Base-by-base conservation (phyloP, 192 early-diverging fungal species). In the Entomortierella chlamydospora region DNA sequence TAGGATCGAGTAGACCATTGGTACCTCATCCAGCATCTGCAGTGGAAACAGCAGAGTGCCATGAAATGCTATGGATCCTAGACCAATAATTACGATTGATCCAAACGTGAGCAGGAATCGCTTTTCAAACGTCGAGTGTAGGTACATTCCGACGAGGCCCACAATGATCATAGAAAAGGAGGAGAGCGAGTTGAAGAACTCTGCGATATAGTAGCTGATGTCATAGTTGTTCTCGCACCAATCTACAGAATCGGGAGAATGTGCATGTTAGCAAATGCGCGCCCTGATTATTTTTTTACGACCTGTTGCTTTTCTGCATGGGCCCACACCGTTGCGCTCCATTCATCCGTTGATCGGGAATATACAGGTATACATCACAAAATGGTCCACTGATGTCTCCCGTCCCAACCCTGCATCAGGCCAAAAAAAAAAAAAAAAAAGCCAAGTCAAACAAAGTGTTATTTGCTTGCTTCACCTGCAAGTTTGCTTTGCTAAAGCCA, bases 151-250 rank as follows among this genome's bases (percentile, higher is more conserved):
- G 17, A 50, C 52, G 18, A 85, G 47, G 10, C 85, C 83, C 1
- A 71, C 73, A 18, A 70, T n/a, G 37, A 76, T 65, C 78, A 83
- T 77, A 41, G 77, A 73, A 26, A 85, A 49, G 12, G 82, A 83
- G 3, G 85, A 86, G 6, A 84, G 23, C 60, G 88, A 82, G 77
- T 93, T 93, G 84, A 86, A 93, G 52, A 89, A 91, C 61, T 93
- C 91, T 73, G 91, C 90, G 7, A 93, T 72, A 64, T 87, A 91
- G 23, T 81, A 86, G 7, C 89, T 82, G 71, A 87, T 72, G 22
- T 83, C 84, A 81, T 93, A 91, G 72, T 91, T 90, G 54, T 79
- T 83, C 64, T 93, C 90, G 67, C 91, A 91, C 90, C 90, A 92
- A 41, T 86, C 80, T 82, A 73, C 28, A 22, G 13, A 70, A 18